Evolutionary conservation across 2,329 filamentous ascomycete species (phyloP).

Genomic region (Madurella mycetomatis): DNA sequence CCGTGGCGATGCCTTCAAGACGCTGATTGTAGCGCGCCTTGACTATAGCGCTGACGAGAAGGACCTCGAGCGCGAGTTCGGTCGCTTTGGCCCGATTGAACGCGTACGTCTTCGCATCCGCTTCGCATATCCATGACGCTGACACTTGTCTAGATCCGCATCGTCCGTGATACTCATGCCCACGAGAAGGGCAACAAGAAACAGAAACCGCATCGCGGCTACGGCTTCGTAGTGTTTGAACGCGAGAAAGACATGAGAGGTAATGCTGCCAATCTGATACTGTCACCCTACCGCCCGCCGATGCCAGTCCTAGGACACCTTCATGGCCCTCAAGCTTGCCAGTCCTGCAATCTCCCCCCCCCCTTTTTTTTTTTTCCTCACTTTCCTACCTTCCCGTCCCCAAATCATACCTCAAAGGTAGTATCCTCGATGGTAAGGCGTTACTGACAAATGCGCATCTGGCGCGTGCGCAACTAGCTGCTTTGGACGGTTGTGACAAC

Average conservation of each 20-base stretch:
- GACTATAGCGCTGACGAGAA: slow-evolving; percentile 85
- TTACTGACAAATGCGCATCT: slow-evolving; percentile 65
- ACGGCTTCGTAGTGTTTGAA: slow-evolving; percentile 96
- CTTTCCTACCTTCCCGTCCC: slow-evolving; percentile 25
- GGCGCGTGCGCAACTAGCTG: slow-evolving; percentile 67
- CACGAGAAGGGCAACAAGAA: slow-evolving; percentile 68
- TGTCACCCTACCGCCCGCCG: slow-evolving; percentile 14
- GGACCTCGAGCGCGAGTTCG: slow-evolving; percentile 90
- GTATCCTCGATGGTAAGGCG: slow-evolving; percentile 50
- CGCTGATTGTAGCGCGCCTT: slow-evolving; percentile 83
- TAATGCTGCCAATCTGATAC: slow-evolving; percentile 54
- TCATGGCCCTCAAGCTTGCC: slow-evolving; percentile 56
- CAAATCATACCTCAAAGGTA: slow-evolving; percentile 28
- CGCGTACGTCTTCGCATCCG: slow-evolving; percentile 53
- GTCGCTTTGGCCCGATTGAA: slow-evolving; percentile 89
- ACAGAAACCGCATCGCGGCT: slow-evolving; percentile 79
- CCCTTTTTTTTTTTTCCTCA: slow-evolving; percentile 25
- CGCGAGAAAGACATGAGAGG: slow-evolving; percentile 99
- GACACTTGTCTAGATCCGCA: slow-evolving; percentile 64
- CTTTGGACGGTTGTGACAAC: slow-evolving; percentile 79
- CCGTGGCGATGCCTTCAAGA: slow-evolving; percentile 90
- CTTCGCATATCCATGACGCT: slow-evolving; percentile 8
- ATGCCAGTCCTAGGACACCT: slow-evolving; percentile 39
- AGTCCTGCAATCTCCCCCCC: slow-evolving; percentile 36
- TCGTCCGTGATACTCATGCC: slow-evolving; percentile 72